Evolutionary conservation across 2,329 filamentous ascomycete genomes (phyloP).

Genomic region (Diaporthe helianthi): DNA sequence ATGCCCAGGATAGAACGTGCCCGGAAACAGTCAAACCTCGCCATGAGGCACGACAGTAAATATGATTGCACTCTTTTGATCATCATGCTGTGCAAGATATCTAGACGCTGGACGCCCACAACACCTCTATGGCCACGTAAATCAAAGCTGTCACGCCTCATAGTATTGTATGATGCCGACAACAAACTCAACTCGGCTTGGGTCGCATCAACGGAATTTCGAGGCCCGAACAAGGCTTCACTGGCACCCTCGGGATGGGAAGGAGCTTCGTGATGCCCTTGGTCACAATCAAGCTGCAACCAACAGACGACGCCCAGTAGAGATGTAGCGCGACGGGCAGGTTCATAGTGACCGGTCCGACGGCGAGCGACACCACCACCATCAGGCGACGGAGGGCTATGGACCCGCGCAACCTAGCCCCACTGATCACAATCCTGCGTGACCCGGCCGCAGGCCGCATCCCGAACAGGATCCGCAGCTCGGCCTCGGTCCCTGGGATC

Average conservation of each 20-base stretch:
- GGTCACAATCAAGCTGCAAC: constrained; percentile 37
- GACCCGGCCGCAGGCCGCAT: constrained; percentile 30
- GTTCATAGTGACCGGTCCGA: constrained; percentile 48
- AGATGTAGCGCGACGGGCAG: constrained; percentile 52
- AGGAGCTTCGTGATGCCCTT: constrained; percentile 38
- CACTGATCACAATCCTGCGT: background rate
- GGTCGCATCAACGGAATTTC: constrained; percentile 34
- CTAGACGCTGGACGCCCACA: too few relatives aligned
- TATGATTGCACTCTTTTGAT: background rate
- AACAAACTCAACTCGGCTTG: background rate
- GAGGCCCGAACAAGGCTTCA: constrained; percentile 36
- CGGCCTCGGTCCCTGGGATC: constrained; percentile 41
- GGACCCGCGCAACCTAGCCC: constrained; percentile 3
- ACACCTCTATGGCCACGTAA: too few relatives aligned
- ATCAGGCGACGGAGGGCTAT: constrained; percentile 42
- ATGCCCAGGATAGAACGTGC: background rate
- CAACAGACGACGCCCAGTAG: constrained; percentile 51
- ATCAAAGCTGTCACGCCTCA: too few relatives aligned
- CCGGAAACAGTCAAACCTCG: background rate
- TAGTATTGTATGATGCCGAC: background rate
- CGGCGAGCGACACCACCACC: constrained; percentile 40
- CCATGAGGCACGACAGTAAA: too few relatives aligned
- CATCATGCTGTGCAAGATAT: background rate
- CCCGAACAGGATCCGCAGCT: constrained; percentile 39
- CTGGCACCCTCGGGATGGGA: constrained; percentile 37